These are phyloP conservation scores for Chalciporus sp. DNA, from an alignment of 1,284 basidiomycete genomes.

Conservation along the genomic window DNA sequence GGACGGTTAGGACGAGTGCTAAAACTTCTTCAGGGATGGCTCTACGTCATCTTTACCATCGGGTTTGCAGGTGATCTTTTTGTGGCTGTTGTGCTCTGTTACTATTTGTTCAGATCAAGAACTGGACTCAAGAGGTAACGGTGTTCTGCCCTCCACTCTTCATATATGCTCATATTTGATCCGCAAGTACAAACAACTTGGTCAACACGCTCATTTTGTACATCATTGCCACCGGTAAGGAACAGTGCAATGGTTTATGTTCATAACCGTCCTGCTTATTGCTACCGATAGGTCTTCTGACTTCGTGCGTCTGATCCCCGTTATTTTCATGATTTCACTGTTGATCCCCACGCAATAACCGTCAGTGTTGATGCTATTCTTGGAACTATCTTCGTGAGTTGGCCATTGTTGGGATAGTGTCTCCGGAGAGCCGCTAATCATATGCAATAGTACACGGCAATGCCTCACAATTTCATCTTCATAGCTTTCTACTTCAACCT, in stretches of 20 bases:
- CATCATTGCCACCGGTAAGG: constrained; percentile 49
- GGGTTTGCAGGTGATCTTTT: constrained; percentile 46
- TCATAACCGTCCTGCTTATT: background rate
- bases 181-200: constrained; percentile 45
- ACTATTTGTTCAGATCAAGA: constrained; percentile 41
- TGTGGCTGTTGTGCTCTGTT: constrained; percentile 44
- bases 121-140: constrained; percentile 45
- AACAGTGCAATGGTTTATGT: background rate
- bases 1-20: background rate
- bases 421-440: background rate
- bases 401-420: background rate
- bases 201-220: constrained; percentile 47
- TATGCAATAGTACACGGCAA: constrained; percentile 40
- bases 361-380: constrained; percentile 47
- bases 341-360: background rate
- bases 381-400: constrained; percentile 42
- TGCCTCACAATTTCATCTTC: constrained; percentile 54
- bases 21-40: constrained; percentile 34
- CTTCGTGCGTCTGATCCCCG: constrained; percentile 40
- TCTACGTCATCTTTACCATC: constrained; percentile 46
- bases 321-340: background rate
- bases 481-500: constrained; percentile 53
- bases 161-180: background rate
- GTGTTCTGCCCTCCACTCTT: background rate
- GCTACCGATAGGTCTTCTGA: constrained; percentile 37